Evolutionary conservation across 1,284 basidiomycete genomes (phyloP).

Genomic region (Trametes versicolor): DNA sequence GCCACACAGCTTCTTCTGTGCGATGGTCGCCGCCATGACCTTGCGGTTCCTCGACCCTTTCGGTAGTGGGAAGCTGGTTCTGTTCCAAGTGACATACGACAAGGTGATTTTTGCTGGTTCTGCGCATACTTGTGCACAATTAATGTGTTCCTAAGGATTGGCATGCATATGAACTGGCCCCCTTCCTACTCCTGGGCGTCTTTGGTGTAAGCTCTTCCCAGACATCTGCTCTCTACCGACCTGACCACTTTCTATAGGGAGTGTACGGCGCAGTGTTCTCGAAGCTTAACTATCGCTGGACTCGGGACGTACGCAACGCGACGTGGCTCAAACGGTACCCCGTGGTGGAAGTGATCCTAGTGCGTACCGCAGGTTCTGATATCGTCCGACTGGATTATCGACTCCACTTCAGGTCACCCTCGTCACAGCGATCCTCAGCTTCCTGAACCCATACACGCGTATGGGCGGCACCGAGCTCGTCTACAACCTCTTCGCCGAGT

Average conservation of each 20-base stretch:
- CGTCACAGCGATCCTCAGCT: slow-evolving; percentile 81
- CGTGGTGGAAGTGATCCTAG: slow-evolving; percentile 85
- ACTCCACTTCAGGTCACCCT: slow-evolving; percentile 87
- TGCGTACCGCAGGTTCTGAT: too few species aligned
- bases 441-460: slow-evolving; percentile 90
- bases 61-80: slow-evolving; percentile 83
- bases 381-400: too few species aligned
- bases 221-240: not conserved
- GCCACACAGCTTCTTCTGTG: slow-evolving; percentile 85
- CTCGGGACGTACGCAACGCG: slow-evolving; percentile 79
- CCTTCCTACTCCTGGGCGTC: slow-evolving; percentile 88
- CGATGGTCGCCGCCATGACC: slow-evolving; percentile 92
- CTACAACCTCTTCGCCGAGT: slow-evolving; percentile 91
- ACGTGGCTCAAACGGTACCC: slow-evolving; percentile 88
- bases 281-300: slow-evolving; percentile 92
- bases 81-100: slow-evolving; percentile 92
- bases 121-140: too few species aligned
- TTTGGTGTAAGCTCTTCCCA: slow-evolving; percentile 69
- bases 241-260: slow-evolving; percentile 60
- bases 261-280: slow-evolving; percentile 96
- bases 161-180: slow-evolving; percentile 86
- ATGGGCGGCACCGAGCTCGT: slow-evolving; percentile 98
- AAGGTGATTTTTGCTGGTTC: slow-evolving; percentile 55
- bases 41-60: slow-evolving; percentile 93
- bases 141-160: slow-evolving; percentile 70